A percentile compares a stretch with the other conserved stretches of the same genome.
phyloP scores from a whole-genome alignment of 1,139 yeast genomes.

The Pichia sp. region DNA sequence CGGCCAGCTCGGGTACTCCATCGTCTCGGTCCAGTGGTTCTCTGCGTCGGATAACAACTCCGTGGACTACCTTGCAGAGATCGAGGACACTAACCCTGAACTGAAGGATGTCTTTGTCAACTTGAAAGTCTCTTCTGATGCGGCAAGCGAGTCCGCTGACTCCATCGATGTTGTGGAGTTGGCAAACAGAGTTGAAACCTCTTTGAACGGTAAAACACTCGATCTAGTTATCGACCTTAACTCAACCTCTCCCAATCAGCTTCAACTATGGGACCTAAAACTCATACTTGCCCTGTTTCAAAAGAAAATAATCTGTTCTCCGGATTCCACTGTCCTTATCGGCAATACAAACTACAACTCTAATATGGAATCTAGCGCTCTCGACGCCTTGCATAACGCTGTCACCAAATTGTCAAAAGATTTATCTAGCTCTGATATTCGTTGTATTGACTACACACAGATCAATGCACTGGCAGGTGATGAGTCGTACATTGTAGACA shows the following conservation, averaged over 20 bases:
- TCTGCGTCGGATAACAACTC: constrained; percentile 1
- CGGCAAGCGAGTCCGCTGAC: background rate
- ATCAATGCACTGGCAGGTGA: constrained; percentile 8
- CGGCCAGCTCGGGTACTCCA: constrained; percentile 2
- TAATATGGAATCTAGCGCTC: background rate
- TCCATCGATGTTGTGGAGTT: background rate
- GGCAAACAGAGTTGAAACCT: background rate
- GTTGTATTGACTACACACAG: constrained; percentile 3
- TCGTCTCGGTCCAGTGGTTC: background rate
- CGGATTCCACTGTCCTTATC: constrained; percentile 6
- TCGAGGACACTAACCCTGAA: constrained; percentile 11
- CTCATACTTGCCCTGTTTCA: constrained; percentile 1
- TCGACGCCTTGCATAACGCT: constrained; percentile 3
- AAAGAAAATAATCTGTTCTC: background rate
- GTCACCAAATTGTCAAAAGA: background rate
- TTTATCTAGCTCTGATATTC: background rate
- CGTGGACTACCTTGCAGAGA: background rate
- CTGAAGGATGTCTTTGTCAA: background rate
- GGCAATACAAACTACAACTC: constrained; percentile 4
- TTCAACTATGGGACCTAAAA: constrained; percentile 11
- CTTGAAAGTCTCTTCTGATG: background rate
- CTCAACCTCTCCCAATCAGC: constrained; percentile 3
- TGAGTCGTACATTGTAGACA: constrained; percentile 9
- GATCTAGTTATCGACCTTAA: constrained; percentile 9
- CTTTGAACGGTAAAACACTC: background rate